Base-by-base conservation (phyloP, 2,329 filamentous ascomycete genomes). In the Endoconidiophora polonica region DNA sequence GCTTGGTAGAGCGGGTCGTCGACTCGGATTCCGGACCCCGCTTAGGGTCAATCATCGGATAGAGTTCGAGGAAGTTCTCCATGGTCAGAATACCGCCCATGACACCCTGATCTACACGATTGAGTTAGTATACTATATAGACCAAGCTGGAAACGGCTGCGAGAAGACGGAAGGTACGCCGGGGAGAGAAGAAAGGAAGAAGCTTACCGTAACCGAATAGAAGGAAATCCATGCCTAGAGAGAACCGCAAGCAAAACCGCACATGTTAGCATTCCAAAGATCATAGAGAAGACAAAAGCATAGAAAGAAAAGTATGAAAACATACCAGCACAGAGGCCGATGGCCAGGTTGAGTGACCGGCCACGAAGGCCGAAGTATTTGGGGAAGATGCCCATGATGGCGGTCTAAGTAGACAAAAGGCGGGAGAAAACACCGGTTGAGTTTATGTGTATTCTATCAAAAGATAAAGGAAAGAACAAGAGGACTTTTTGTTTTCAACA, bases 81-180 rank as follows among this genome's bases (percentile, higher is more conserved):
- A 88, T 72, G 2, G 81, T 85, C 51, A 90, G 67, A 55, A 90
- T 77, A 51, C 79, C 79, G 43, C 80, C 83, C 71, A 84, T 86
- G 7, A 86, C 80, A 59, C 82, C 79, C 63, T 83, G 80, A 61
- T 86, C 82, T 33, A 33, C 26, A 33, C 3, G 4, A 33, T 33
- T 9, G 12, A 33, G 58, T 73, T 10, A 33, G 26, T 33, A 9
- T 18, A 18, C 16, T 18, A 33, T 10, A 33, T 33, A 9, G 5
- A 9, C 12, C 26, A 10, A 33, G 26, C 26, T 33, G 26, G 12
- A 33, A 33, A 33, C 26, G 26, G 26, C 26, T 9, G 26, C 7
- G 7, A 33, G 26, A 29, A 29, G 26, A 10, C 26, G 7, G 26
- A 33, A 33, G 5, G 26, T 33, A 33, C 12, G 26, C 5, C 12